Evolutionary conservation across 345 rosid species (phyloP).

Genomic region (Populus ilicifolia): DNA sequence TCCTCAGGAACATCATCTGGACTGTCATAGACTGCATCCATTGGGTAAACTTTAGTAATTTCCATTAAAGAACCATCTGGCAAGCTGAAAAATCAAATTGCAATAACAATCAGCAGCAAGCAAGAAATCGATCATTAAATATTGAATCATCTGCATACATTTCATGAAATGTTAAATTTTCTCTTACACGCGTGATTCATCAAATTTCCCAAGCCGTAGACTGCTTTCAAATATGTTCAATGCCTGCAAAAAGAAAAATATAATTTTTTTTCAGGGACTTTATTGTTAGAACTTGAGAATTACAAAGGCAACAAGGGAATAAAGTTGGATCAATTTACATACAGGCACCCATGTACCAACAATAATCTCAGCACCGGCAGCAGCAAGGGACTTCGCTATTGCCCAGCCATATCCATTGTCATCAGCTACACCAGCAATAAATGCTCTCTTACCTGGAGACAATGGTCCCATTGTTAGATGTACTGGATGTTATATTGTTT

Average conservation of each 20-base stretch:
- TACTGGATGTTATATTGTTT: background rate
- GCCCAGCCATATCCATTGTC: constrained; percentile 98
- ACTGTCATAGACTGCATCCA: constrained; percentile 82
- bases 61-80: constrained; percentile 89
- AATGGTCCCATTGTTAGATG: background rate
- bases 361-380: constrained; percentile 93
- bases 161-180: background rate
- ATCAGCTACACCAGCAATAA: constrained; percentile 86
- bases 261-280: background rate
- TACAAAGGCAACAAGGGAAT: background rate
- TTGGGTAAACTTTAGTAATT: constrained; percentile 76
- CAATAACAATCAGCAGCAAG: constrained; percentile 1
- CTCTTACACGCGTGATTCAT: constrained; percentile 81
- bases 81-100: constrained; percentile 44
- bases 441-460: constrained; percentile 68
- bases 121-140: background rate
- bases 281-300: constrained; percentile 9
- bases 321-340: constrained; percentile 23
- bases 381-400: constrained; percentile 91
- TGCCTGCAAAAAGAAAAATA: constrained; percentile 45
- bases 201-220: constrained; percentile 87
- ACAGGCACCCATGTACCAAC: constrained; percentile 99
- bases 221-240: constrained; percentile 89
- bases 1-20: constrained; percentile 87
- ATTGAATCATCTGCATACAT: background rate